Base-by-base conservation (phyloP, 2,329 filamentous ascomycete genomes). In the Venturia nashicola region DNA sequence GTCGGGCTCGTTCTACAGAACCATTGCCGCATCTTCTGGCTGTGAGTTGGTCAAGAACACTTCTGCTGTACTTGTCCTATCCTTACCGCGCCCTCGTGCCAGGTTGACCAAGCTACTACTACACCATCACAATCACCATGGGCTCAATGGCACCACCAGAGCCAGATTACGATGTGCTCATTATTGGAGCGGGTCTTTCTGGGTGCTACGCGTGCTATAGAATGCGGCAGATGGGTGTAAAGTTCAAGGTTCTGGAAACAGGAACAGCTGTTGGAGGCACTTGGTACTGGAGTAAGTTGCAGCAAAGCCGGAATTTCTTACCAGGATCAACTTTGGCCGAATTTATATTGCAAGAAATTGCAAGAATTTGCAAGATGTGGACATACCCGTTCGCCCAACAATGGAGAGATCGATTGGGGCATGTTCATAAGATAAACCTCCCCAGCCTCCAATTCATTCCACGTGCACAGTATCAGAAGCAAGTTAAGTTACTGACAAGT, bases 251-350 rank as follows among this genome's bases (percentile, higher is more conserved):
- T 5, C 65, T 79, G n/a, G 78, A 79, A 65, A 74, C 74, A 32
- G 76, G 72, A 14, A 71, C 73, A 18, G 73, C 70, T 5, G 74
- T 75, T 42, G 78, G 78, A 4, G 79, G 79, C 0, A 80, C 78
- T 2, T 82, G 80, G 79, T 67, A 62, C 48, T 70, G 67, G 62
- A 64, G 60, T 62, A 23, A 62, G 59, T 61, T 18, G 5, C 39
- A 14, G 20, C 59, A 20, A n/a, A 3, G 18, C 5, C n/a, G 14
- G 46, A 14, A 27, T 23, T 8, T 14, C 12, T 7, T 51, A 20
- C 9, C 20, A 51, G 9, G 8, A 27, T 27, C 7, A 6, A 16
- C 14, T 9, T 3, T 14, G 46, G 46, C 14, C 20, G 14, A 23
- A 14, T 3, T 51, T 16, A 14, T 27, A 20, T 14, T 51, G 3